Evolutionary conservation across 1,284 basidiomycete species (phyloP).

Genomic region (Ganoderma resinaceum): DNA sequence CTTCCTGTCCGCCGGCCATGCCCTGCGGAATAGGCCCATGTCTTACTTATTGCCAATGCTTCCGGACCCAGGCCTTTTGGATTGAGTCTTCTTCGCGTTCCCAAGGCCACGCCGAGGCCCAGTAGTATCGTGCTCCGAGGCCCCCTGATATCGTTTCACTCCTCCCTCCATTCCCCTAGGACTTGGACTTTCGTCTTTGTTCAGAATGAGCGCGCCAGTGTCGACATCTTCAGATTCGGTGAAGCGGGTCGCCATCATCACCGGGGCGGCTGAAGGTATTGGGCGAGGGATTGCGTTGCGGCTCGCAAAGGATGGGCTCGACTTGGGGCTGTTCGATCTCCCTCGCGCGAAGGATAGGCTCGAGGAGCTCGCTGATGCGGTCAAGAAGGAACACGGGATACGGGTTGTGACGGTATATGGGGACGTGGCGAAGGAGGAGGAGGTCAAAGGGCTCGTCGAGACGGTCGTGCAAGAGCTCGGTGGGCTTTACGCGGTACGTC

Average conservation of each 20-base stretch:
- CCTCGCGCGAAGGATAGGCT: slow-evolving; percentile 30
- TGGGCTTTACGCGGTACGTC: slow-evolving; percentile 30
- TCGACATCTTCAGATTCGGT: not conserved
- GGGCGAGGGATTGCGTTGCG: slow-evolving; percentile 37
- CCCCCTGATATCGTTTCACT: too few species aligned
- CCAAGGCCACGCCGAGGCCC: not conserved
- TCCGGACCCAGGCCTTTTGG: too few species aligned
- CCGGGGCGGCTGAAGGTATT: slow-evolving; percentile 34
- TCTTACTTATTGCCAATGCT: too few species aligned
- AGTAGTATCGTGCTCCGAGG: too few species aligned
- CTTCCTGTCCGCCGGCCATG: too few species aligned
- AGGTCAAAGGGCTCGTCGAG: slow-evolving; percentile 39
- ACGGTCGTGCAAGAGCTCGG: slow-evolving; percentile 38
- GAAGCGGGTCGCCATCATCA: slow-evolving; percentile 27
- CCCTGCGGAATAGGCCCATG: too few species aligned
- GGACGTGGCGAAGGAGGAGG: slow-evolving; percentile 41
- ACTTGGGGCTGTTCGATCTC: slow-evolving; percentile 40
- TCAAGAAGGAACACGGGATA: slow-evolving; percentile 28
- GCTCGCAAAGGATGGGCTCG: slow-evolving; percentile 39
- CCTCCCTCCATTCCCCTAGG: not conserved
- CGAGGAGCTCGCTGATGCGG: slow-evolving; percentile 29
- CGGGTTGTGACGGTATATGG: slow-evolving; percentile 34
- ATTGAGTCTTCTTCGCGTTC: not conserved
- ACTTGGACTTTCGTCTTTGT: not conserved
- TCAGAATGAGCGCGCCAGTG: not conserved